Evolutionary conservation across 768 basidiomycete species (phyloP), one percentile per base, ranked within the genome.

Genomic region (Serendipita sp.): DNA sequence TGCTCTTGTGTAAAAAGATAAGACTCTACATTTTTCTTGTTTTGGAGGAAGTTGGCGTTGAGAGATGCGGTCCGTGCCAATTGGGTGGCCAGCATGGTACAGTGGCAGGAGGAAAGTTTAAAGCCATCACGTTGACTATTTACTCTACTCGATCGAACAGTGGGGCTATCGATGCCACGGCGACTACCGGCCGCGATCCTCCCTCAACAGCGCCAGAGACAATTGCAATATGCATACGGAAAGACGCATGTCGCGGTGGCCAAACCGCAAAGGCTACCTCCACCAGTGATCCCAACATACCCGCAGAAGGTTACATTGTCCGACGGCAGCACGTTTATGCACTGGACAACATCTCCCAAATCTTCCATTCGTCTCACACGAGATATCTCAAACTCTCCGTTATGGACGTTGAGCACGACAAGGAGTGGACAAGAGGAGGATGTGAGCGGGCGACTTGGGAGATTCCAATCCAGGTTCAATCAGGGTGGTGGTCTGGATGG

Each of bases 271-370:
- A 32, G 56, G 35, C 37, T 60, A 35, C 56, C 56, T 10, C 30
- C 56, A 37, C 56, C 56, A 4, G 56, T 60, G 28, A 88, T 92
- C 1, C 89, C 90, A 38, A 86, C 86, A 68, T 95, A 86, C 74
- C 86, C 89, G 2, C 91, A 93, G 74, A 82, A 79, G 68, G 88
- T 95, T 66, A 80, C 90, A 65, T 85, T 89, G 68, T 85, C 91
- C 0, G 93, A 95, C 75, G 92, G 93, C 10, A 87, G 89, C 32
- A 89, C 88, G 0, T 92, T 90, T 73, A 84, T 82, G 3, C 89
- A 93, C 69, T 88, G 86, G 81, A 90, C 88, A 11, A 94, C 92
- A 0, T 91, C 92, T 0, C 92, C 93, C 0, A 85, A 84, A 3
- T 85, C 86, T 2, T 73, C 82, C 44, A 81, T 91, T 53, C 82